Evolutionary conservation across 495 filamentous ascomycete genomes (phyloP).

Genomic region (Cladorrhinum samala): DNA sequence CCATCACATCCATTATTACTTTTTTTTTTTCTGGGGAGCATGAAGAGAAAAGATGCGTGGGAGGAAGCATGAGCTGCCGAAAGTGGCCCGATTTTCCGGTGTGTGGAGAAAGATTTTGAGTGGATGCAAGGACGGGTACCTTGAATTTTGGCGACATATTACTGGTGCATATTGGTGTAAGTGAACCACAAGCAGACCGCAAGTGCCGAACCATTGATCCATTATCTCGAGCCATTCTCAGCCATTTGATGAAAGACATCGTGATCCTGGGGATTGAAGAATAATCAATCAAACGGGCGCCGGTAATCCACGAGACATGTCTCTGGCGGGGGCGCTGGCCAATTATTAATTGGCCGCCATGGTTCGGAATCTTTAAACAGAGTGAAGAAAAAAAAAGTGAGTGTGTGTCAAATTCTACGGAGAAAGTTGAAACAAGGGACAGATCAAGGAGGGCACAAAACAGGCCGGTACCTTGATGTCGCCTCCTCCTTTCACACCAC

Average conservation of each 20-base stretch:
- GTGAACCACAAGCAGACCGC: neutral
- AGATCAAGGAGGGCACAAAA: constrained; percentile 1
- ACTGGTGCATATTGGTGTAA: neutral
- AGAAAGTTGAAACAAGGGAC: constrained; percentile 7
- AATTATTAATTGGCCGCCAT: neutral
- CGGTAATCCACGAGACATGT: too few relatives aligned
- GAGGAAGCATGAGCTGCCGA: neutral
- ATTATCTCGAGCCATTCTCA: neutral
- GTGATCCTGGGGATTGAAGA: too few relatives aligned
- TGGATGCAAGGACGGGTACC: neutral
- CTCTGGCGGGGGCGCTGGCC: neutral
- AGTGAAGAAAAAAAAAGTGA: neutral
- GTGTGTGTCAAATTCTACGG: neutral
- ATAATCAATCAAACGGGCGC: too few relatives aligned
- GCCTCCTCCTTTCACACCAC: neutral
- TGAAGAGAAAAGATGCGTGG: neutral
- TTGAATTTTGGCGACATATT: neutral
- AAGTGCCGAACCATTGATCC: neutral
- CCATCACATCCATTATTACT: too few relatives aligned
- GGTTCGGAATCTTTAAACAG: neutral
- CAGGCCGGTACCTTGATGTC: constrained; percentile 6
- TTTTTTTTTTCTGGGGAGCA: too few relatives aligned
- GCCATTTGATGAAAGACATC: neutral
- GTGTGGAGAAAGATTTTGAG: neutral
- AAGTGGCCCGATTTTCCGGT: neutral